Evolutionary conservation across 164 flowering plant genomes (phyloP), one percentile per base, ranked within the genome.

Genomic region (Macadamia tetraphylla): DNA sequence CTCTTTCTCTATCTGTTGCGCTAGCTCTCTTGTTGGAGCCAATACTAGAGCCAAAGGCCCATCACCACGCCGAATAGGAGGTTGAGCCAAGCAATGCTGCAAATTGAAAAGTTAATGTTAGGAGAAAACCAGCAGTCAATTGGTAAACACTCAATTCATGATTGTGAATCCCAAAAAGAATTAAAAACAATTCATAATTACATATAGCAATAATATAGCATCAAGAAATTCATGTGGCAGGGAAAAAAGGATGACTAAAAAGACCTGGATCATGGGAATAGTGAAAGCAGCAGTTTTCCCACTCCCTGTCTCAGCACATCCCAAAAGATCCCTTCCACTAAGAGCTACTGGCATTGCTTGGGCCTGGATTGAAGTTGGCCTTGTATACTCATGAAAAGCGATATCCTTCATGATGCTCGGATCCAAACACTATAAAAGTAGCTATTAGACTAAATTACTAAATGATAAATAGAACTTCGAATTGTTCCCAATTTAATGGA

Each of bases 21-120:
- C 88, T 58, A 84, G 87, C 73, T 87, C 92, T 76, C 92, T 84
- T 9, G 92, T 87, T 52, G 92, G 92, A 60, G 92, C 85, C 62
- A 85, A 67, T 10, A 87, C 86, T 59, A 87, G 67, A 60, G 87
- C 87, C 56, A 84, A 67, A 23, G 89, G 92, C 46, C 88, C 88
- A 76, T 83, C 86, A 70, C 87, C 85, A 58, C 85, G 87, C 48
- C 75, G 69, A 69, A 82, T 70, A 60, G 84, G 80, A 64, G 82
- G 67, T 73, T 85, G 87, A 61, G 83, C 82, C 76, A 85, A 73
- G 74, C 87, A 85, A 72, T 87, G 87, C 86, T 85, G 70, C 68
- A 78, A 63, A 73, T 6, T 13, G 57, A 44, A 64, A 58, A 44
- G 29, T 14, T 58, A 63, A 59, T 14, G 13, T 12, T 7, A n/a